Evolutionary conservation across 345 rosid genomes (phyloP).

Genomic region (Brassica napus): DNA sequence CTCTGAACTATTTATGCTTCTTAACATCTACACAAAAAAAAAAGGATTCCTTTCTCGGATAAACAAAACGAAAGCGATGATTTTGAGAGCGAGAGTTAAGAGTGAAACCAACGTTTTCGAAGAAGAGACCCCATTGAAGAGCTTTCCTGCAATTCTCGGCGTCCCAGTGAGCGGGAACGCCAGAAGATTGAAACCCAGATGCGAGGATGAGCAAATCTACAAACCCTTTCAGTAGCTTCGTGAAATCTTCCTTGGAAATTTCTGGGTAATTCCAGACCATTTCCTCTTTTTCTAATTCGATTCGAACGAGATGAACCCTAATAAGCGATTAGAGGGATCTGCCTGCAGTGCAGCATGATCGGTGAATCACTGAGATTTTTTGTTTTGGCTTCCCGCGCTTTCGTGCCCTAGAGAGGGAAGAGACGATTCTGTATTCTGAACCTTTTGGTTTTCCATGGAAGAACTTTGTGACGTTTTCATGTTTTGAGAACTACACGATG

Average conservation of each 20-base stretch:
- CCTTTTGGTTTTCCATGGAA: conserved; percentile 2
- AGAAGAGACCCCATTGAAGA: conserved; percentile 75
- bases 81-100: background rate
- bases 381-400: conserved; percentile 27
- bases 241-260: conserved; percentile 55
- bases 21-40: conserved; percentile 43
- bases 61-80: background rate
- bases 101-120: conserved; percentile 55
- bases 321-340: conserved; percentile 1
- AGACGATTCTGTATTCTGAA: background rate
- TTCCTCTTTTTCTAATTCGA: background rate
- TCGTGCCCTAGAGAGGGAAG: conserved; percentile 21
- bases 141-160: conserved; percentile 56
- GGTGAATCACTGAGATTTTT: background rate
- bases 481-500: conserved; percentile 12
- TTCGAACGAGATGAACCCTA: background rate
- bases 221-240: conserved; percentile 68
- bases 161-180: conserved; percentile 70
- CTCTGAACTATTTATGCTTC: conserved; percentile 45
- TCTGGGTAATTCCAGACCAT: conserved; percentile 79
- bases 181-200: conserved; percentile 83
- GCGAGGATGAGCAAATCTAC: conserved; percentile 71
- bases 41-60: background rate
- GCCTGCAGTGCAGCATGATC: background rate
- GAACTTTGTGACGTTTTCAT: conserved; percentile 16